Evolutionary conservation across 192 early-diverging fungal species (phyloP), one percentile per base, ranked within the genome.

Genomic region (Gamsiella multidivaricata): DNA sequence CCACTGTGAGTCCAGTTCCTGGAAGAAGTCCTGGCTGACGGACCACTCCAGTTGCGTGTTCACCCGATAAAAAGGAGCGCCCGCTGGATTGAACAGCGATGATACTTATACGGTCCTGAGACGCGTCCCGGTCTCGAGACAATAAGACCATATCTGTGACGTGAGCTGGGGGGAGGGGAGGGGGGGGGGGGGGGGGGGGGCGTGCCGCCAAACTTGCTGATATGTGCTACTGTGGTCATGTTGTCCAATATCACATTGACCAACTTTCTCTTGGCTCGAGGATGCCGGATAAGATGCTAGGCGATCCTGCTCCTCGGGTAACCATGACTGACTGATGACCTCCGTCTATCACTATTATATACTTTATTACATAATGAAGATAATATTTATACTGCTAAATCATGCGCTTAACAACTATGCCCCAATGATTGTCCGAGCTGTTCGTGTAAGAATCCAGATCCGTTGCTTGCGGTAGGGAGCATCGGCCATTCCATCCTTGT

Each of bases 371-470:
- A n/a, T n/a, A n/a, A n/a, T n/a, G n/a, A n/a, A n/a, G n/a, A n/a
- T n/a, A n/a, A n/a, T n/a, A 11, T 33, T 6, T 29, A 67, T 67
- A 37, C 47, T 61, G n/a, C 29, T 23, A n/a, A 0, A 11, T 51
- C 22, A 43, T 37, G 25, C 28, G 15, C 2, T 32, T 46, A 25
- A 43, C 34, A 31, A 56, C 54, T 8, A 53, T 26, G 1, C 67
- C 62, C 70, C 80, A 75, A 5, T 65, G 66, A 3, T 36, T 51
- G 53, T 67, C 51, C 39, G 62, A 68, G 18, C 59, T 57, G 49
- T 82, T 64, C 29, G 70, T 66, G 65, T 67, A 71, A 2, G 69
- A 17, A 25, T 54, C 63, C 54, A 70, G 22, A 18, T 61, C 31
- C 2, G n/a, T 61, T 36, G 61, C 33, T 3, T 62, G 61, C 34